Base-by-base conservation (phyloP, 208 protist genomes). In the Crithidia fasciculata region DNA sequence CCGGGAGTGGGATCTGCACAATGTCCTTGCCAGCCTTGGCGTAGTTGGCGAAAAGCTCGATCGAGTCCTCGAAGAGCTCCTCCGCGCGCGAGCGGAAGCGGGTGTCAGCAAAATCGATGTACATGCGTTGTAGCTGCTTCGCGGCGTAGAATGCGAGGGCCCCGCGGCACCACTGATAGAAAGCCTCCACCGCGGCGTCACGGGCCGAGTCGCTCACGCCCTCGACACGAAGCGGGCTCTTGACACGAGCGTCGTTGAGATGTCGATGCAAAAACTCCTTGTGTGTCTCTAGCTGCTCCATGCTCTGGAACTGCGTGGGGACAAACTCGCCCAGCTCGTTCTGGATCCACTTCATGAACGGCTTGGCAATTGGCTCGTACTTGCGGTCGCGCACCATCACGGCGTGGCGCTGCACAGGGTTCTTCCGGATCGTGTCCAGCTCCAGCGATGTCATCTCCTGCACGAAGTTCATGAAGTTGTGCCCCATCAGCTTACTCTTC, bases 391-490 rank as follows among this genome's bases (percentile, higher is more conserved):
- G 86, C 49, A 94, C 71, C 82, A 96, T 86, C 6, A 96, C 81
- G 15, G 76, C 80, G 65, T 96, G 91, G 19, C 89, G 87, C 72
- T 96, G 92, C 15, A 92, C 80, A n/a, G 89, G 92, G 66, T 95
- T 96, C 72, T 95, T 92, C 8, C 92, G 88, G 49, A 96, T 87
- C 8, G 85, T 90, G 62, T 96, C 92, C 45, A 96, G 80, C 76
- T 96, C 92, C 37, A 92, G 74, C 7, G 89, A 88, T 15, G 88
- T 96, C 92, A 95, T 96, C 65, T 96, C 89, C 77, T 96, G 88
- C 13, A 95, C 83, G 75, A 96, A 96, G 57, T 94, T 93, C 92
- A 95, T 94, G 65, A 96, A 96, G 62, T 86, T 89, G 56, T 81
- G 79, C 10, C 92, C 92, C 3, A 95, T 80, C 37, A 95, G 82